A percentile compares a stretch with the other conserved stretches of the same genome.
phyloP scores from a whole-genome alignment of 2,329 filamentous ascomycete species.

The Penicillium oxalicum region DNA sequence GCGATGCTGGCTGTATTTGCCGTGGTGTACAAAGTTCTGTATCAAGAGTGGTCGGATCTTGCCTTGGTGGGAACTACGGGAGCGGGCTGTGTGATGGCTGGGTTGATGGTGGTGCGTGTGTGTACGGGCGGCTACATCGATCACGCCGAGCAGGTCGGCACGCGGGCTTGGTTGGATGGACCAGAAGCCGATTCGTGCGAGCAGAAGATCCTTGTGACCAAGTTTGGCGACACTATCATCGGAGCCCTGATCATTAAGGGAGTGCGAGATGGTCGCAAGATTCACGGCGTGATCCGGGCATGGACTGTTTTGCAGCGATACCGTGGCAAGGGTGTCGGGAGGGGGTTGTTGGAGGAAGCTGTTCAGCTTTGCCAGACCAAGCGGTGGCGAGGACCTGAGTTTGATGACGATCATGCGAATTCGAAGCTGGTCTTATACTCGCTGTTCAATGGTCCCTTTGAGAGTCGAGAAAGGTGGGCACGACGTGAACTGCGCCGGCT shows the following conservation, averaged over 20 bases:
- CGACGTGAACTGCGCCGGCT: neutral
- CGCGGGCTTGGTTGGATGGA: neutral
- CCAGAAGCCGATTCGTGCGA: neutral
- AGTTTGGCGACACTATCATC: neutral
- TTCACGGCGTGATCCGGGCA: neutral
- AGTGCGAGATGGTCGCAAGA: neutral
- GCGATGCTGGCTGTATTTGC: neutral
- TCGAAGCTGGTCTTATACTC: neutral
- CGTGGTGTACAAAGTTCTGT: neutral
- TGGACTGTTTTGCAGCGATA: conserved; percentile 1
- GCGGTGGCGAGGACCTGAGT: neutral
- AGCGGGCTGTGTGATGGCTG: neutral
- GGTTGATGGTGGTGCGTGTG: neutral
- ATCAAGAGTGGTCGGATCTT: neutral
- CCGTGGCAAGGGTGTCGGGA: neutral
- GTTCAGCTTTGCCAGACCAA: neutral
- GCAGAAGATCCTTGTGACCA: neutral
- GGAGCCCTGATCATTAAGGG: neutral
- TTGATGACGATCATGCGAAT: conserved; percentile 1
- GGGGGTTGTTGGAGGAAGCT: neutral
- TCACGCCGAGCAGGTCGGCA: neutral
- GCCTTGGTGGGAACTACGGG: neutral
- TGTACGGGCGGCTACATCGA: neutral
- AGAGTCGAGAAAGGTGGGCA: neutral
- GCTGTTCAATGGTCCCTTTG: neutral